Percentiles rank a stretch among this genome's conserved stretches.
These are phyloP conservation scores for Boletellus emodensis DNA, from an alignment of 768 basidiomycete genomes.

Conservation along the genomic window DNA sequence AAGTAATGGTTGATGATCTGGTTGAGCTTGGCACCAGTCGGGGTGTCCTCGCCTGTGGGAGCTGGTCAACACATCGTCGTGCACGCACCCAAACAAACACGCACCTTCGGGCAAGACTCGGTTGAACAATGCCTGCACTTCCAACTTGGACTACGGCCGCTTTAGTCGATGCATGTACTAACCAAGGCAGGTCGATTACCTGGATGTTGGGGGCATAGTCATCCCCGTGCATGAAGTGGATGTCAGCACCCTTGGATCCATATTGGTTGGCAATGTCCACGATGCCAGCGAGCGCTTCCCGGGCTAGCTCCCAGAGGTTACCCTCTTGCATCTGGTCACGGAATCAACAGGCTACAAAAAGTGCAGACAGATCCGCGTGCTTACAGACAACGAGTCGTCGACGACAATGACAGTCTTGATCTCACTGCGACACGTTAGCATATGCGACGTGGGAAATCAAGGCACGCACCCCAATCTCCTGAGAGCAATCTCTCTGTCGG, in stretches of 20 bases:
- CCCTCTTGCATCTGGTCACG: conserved; percentile 37
- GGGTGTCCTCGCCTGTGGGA: conserved; percentile 32
- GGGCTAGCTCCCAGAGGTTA: conserved; percentile 35
- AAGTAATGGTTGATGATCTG: conserved; percentile 37
- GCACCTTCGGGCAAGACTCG: conserved; percentile 21
- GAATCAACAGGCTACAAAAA: neutral
- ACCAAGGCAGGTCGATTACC: conserved; percentile 4
- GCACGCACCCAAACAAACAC: neutral
- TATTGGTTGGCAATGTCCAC: conserved; percentile 35
- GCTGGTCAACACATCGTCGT: neutral
- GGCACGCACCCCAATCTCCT: conserved; percentile 28
- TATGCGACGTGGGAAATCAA: neutral
- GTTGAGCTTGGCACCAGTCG: conserved; percentile 35
- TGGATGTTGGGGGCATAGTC: conserved; percentile 29
- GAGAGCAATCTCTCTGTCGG: conserved; percentile 22
- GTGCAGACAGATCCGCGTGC: neutral
- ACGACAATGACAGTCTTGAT: conserved; percentile 41
- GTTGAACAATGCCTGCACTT: conserved; percentile 25
- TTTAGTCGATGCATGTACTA: neutral
- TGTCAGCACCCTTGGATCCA: conserved; percentile 38
- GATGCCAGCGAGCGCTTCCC: conserved; percentile 41
- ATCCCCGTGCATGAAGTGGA: conserved; percentile 39
- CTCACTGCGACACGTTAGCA: conserved; percentile 21
- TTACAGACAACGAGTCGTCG: conserved; percentile 39
- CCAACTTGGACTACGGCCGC: conserved; percentile 17